Percentiles rank a stretch among this genome's conserved stretches.
These are phyloP conservation scores for Talaromyces sp. DNA, from an alignment of 2,329 filamentous ascomycete genomes.

Conservation along the genomic window DNA sequence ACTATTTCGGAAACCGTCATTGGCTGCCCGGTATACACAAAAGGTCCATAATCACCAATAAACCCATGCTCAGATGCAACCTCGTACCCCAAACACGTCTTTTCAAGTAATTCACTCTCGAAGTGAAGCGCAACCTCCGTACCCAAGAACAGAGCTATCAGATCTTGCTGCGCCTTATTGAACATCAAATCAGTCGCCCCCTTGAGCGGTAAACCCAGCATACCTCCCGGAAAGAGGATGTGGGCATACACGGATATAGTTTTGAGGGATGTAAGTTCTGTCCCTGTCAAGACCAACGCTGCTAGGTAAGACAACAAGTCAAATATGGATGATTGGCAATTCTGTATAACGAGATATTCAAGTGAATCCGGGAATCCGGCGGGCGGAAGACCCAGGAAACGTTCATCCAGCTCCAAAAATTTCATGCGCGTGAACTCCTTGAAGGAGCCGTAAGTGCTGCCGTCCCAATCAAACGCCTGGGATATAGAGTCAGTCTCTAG, in stretches of 20 bases:
- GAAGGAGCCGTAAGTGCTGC: background rate
- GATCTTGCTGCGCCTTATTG: background rate
- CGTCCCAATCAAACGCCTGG: background rate
- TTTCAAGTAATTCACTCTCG: background rate
- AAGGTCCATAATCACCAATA: slow-evolving; percentile 2
- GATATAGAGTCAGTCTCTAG: background rate
- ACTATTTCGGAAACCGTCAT: background rate
- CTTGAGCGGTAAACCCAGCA: slow-evolving; percentile 5
- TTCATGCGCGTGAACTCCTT: background rate
- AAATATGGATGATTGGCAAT: background rate
- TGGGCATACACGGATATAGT: slow-evolving; percentile 3
- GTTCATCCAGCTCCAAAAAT: background rate
- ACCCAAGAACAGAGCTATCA: background rate
- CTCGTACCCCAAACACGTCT: background rate
- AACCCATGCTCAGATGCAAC: background rate
- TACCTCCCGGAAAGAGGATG: slow-evolving; percentile 1
- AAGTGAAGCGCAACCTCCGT: background rate
- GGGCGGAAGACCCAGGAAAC: background rate
- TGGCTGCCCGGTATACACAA: background rate
- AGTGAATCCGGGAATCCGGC: background rate
- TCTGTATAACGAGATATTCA: slow-evolving; percentile 1
- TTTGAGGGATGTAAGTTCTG: background rate
- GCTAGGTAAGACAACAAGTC: background rate
- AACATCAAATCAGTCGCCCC: slow-evolving; percentile 1
- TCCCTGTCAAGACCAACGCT: background rate